These are phyloP conservation scores for Aspergillus jensenii DNA, from an alignment of 2,329 filamentous ascomycete species.

Conservation along the genomic window DNA sequence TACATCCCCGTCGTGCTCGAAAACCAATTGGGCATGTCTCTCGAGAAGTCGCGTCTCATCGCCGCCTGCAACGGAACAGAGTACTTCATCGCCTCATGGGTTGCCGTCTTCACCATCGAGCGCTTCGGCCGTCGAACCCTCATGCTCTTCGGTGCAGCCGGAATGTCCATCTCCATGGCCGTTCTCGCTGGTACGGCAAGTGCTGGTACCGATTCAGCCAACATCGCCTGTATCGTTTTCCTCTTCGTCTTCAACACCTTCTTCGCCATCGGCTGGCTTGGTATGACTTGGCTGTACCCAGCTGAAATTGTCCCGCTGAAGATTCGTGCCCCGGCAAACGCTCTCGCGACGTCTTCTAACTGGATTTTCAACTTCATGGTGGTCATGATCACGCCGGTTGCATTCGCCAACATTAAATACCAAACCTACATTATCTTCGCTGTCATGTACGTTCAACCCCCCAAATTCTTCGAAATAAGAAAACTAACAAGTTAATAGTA, in stretches of 20 bases:
- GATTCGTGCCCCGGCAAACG: constrained; percentile 64
- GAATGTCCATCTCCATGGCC: constrained; percentile 66
- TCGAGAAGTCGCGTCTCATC: constrained; percentile 48
- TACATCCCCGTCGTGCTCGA: constrained; percentile 47
- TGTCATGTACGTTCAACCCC: constrained; percentile 45
- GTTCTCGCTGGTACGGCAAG: constrained; percentile 46
- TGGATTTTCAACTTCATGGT: constrained; percentile 66
- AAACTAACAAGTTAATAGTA: constrained; percentile 33
- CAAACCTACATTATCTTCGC: constrained; percentile 59
- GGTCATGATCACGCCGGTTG: constrained; percentile 65
- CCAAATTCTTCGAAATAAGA: background rate
- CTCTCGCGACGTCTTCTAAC: constrained; percentile 61
- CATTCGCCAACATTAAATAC: constrained; percentile 56
- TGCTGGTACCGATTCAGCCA: constrained; percentile 21
- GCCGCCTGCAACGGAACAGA: constrained; percentile 56
- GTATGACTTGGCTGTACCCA: constrained; percentile 57
- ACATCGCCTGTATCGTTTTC: constrained; percentile 32
- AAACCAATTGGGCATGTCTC: constrained; percentile 40
- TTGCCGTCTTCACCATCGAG: constrained; percentile 47
- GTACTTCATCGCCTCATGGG: constrained; percentile 53
- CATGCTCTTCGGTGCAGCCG: constrained; percentile 55
- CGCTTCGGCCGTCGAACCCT: constrained; percentile 12
- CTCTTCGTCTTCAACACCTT: constrained; percentile 68
- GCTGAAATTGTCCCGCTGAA: constrained; percentile 55
- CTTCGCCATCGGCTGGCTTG: constrained; percentile 65